Evolutionary conservation across 2,329 filamentous ascomycete species (phyloP).

Genomic region (Fusarium buharicum): DNA sequence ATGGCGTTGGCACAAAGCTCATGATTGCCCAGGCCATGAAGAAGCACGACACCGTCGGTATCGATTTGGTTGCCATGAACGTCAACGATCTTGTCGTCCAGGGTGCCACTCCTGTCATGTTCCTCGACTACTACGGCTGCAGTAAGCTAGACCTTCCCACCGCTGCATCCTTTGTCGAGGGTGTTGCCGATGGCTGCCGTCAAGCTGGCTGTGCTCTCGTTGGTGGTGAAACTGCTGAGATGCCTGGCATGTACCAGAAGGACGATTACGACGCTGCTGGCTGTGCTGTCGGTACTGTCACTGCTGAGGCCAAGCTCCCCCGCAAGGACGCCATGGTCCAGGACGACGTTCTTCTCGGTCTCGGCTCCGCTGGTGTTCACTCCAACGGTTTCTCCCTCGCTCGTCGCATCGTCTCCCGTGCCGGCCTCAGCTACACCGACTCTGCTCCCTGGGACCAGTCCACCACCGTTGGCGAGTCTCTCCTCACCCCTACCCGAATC

Average conservation of each 20-base stretch:
- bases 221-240: slow-evolving; percentile 98
- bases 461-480: slow-evolving; percentile 74
- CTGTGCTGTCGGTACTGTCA: slow-evolving; percentile 86
- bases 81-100: slow-evolving; percentile 98
- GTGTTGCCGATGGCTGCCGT: slow-evolving; percentile 87
- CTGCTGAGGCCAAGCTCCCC: slow-evolving; percentile 75
- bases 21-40: slow-evolving; percentile 92
- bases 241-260: slow-evolving; percentile 92
- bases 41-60: slow-evolving; percentile 93
- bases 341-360: slow-evolving; percentile 86
- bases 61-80: slow-evolving; percentile 98
- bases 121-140: slow-evolving; percentile 98
- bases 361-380: slow-evolving; percentile 88
- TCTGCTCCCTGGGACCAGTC: slow-evolving; percentile 78
- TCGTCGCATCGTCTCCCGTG: slow-evolving; percentile 82
- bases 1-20: slow-evolving; percentile 96
- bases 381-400: slow-evolving; percentile 99
- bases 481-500: slow-evolving; percentile 91
- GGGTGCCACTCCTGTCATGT: slow-evolving; percentile 93
- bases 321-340: slow-evolving; percentile 77
- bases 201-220: slow-evolving; percentile 88
- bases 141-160: slow-evolving; percentile 82
- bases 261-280: slow-evolving; percentile 95
- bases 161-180: slow-evolving; percentile 87
- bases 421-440: slow-evolving; percentile 76